Evolutionary conservation across 805 yeast genomes (phyloP).

Genomic region (Schwanniomyces polymorphus): DNA sequence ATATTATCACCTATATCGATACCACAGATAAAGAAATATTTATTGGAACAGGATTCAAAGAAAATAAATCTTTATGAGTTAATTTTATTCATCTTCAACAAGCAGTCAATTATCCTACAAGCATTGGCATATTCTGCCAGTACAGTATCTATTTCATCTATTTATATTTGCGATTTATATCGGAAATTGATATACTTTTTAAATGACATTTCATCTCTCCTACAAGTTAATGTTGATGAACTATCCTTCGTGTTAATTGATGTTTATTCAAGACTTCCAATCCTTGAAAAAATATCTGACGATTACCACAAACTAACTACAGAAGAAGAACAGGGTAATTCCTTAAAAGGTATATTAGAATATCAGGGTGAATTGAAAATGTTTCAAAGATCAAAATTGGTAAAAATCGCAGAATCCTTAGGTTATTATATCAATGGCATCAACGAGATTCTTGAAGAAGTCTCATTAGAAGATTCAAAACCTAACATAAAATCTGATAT

Average conservation of each 20-base stretch:
- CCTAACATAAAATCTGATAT: neutral
- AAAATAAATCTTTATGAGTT: conserved; percentile 23
- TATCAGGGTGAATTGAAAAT: conserved; percentile 51
- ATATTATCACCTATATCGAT: conserved; percentile 12
- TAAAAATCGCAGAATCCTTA: conserved; percentile 18
- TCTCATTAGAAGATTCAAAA: conserved; percentile 13
- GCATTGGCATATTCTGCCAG: conserved; percentile 33
- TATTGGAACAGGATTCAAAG: neutral
- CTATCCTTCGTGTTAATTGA: conserved; percentile 40
- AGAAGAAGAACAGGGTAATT: conserved; percentile 8
- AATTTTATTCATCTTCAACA: conserved; percentile 33
- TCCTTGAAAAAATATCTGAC: conserved; percentile 26
- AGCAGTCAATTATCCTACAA: conserved; percentile 35
- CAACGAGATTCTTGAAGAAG: conserved; percentile 19
- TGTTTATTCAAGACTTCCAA: conserved; percentile 32
- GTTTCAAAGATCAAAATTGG: conserved; percentile 45
- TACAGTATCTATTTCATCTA: conserved; percentile 41
- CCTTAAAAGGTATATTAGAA: conserved; percentile 29
- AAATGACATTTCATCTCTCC: conserved; percentile 30
- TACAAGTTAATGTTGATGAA: conserved; percentile 29
- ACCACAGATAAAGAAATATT: neutral
- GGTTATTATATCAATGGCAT: conserved; percentile 20
- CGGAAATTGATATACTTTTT: conserved; percentile 39
- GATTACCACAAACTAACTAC: conserved; percentile 11
- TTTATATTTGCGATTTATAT: conserved; percentile 39